Evolutionary conservation across 2,329 filamentous ascomycete species (phyloP).

Genomic region (Myotisia sp.): DNA sequence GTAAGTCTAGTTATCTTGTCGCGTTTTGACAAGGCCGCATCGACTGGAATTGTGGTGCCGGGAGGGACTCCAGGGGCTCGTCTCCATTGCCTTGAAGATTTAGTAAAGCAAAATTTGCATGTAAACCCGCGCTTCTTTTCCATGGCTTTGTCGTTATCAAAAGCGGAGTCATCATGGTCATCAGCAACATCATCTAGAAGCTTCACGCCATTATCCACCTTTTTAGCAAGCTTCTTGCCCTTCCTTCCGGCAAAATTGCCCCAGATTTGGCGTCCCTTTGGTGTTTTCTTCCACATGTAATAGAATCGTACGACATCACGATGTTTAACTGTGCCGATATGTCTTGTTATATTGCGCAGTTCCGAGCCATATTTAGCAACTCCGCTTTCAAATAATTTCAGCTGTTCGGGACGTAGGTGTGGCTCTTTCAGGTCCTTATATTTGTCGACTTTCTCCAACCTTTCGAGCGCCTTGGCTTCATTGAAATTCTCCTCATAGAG

Average conservation of each 20-base stretch:
- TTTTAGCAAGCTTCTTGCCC: conserved; percentile 70
- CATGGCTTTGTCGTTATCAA: conserved; percentile 72
- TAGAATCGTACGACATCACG: conserved; percentile 81
- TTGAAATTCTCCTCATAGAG: conserved; percentile 62
- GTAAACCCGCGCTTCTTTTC: conserved; percentile 70
- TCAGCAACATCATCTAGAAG: conserved; percentile 86
- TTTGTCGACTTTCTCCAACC: conserved; percentile 53
- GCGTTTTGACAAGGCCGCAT: conserved; percentile 48
- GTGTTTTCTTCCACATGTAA: conserved; percentile 95
- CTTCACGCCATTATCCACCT: conserved; percentile 51
- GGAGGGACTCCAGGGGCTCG: conserved; percentile 66
- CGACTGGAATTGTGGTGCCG: conserved; percentile 52
- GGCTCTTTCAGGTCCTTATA: conserved; percentile 69
- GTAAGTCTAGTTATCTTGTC: conserved; percentile 65
- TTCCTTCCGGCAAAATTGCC: conserved; percentile 75
- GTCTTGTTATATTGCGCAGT: conserved; percentile 63
- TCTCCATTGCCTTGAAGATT: conserved; percentile 76
- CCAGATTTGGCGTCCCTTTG: conserved; percentile 76
- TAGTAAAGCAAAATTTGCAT: conserved; percentile 83
- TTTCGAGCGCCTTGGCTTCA: conserved; percentile 52
- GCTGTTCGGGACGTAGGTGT: conserved; percentile 58
- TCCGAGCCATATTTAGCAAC: conserved; percentile 86
- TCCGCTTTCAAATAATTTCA: conserved; percentile 83
- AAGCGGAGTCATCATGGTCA: conserved; percentile 86
- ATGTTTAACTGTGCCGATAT: conserved; percentile 64